Evolutionary conservation across 2,329 filamentous ascomycete genomes (phyloP).

Genomic region (Epichloe elymi): DNA sequence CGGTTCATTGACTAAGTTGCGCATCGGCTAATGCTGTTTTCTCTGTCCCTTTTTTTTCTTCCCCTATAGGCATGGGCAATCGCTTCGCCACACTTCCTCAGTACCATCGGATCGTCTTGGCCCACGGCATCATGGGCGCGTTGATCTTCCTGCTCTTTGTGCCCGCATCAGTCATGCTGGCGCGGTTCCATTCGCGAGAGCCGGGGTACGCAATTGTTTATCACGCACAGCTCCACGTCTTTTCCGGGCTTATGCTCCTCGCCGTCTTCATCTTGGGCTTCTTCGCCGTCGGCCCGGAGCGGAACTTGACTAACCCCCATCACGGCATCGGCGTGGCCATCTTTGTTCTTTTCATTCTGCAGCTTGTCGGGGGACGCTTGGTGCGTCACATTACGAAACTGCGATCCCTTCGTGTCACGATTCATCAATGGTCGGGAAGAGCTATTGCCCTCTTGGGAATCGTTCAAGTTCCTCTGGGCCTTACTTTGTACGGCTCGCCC

Average conservation of each 20-base stretch:
- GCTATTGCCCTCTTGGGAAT: conserved; percentile 69
- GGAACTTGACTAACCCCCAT: conserved; percentile 64
- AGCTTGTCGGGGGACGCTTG: conserved; percentile 59
- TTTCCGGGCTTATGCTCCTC: conserved; percentile 54
- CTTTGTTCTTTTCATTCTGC: conserved; percentile 58
- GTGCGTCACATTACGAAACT: conserved; percentile 39
- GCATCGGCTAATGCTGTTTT: not conserved
- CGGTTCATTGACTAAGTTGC: not conserved
- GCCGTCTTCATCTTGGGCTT: conserved; percentile 64
- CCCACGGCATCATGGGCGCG: conserved; percentile 58
- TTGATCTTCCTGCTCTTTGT: conserved; percentile 64
- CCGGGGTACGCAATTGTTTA: conserved; percentile 49
- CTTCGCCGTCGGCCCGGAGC: conserved; percentile 61
- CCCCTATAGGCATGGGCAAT: conserved; percentile 59
- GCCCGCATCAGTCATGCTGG: conserved; percentile 59
- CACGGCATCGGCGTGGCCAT: conserved; percentile 74
- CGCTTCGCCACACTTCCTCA: conserved; percentile 55
- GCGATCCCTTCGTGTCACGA: conserved; percentile 40
- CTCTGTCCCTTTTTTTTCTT: not conserved
- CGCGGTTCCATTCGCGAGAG: conserved; percentile 54
- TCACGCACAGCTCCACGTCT: conserved; percentile 62
- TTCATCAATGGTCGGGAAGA: conserved; percentile 84
- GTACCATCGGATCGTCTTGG: conserved; percentile 58
- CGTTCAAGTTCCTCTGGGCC: conserved; percentile 73
- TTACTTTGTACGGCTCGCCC: conserved; percentile 87